A percentile compares a stretch with the other conserved stretches of the same genome.
Evolutionary conservation across 2,329 filamentous ascomycete genomes (phyloP).

Genomic region (Periconia macrospinosa): DNA sequence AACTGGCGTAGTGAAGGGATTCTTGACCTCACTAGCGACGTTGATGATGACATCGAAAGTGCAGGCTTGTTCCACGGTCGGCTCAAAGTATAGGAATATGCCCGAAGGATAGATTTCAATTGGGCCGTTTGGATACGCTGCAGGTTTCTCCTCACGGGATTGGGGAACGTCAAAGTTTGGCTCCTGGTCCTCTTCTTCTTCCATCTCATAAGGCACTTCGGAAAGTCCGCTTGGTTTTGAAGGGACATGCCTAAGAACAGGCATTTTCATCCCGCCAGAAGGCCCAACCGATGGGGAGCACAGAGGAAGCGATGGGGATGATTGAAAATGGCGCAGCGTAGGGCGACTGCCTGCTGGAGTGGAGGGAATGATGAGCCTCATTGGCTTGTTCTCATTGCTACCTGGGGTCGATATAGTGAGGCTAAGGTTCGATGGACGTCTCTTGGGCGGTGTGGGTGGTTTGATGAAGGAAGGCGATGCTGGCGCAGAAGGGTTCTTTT

Average conservation of each 20-base stretch:
- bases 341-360: slow-evolving; percentile 58
- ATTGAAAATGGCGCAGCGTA: slow-evolving; percentile 62
- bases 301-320: slow-evolving; percentile 62
- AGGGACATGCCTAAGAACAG: slow-evolving; percentile 40
- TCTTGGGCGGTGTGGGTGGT: slow-evolving; percentile 67
- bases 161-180: slow-evolving; percentile 59
- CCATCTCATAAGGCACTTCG: slow-evolving; percentile 71
- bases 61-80: slow-evolving; percentile 74
- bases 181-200: slow-evolving; percentile 65
- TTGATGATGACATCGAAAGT: slow-evolving; percentile 84
- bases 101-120: slow-evolving; percentile 79
- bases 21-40: slow-evolving; percentile 78
- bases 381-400: slow-evolving; percentile 61
- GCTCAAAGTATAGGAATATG: slow-evolving; percentile 79
- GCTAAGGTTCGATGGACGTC: slow-evolving; percentile 77
- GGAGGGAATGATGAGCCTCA: slow-evolving; percentile 59
- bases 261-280: slow-evolving; percentile 55
- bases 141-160: slow-evolving; percentile 70
- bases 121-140: slow-evolving; percentile 79
- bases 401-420: slow-evolving; percentile 68
- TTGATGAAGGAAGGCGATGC: slow-evolving; percentile 79
- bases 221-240: slow-evolving; percentile 41
- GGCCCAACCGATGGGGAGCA: slow-evolving; percentile 55
- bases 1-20: slow-evolving; percentile 62
- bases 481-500: slow-evolving; percentile 60